Conservation (phyloP, 371 early-diverging fungal species). For the Haplosporangium sp. region DNA sequence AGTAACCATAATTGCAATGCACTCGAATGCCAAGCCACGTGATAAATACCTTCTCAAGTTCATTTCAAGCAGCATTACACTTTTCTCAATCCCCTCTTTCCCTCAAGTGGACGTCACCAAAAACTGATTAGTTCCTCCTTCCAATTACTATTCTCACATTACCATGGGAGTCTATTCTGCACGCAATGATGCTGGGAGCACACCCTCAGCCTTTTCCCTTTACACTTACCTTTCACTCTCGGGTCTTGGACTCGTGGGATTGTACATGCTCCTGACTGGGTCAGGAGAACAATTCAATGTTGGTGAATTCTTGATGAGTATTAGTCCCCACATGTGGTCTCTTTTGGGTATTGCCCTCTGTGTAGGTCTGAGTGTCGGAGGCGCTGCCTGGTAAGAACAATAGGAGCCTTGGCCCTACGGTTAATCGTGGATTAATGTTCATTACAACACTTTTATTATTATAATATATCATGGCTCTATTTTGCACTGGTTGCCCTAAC, state of each 20-base stretch:
- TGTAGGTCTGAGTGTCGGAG: slow-evolving; percentile 92
- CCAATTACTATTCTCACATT: not conserved
- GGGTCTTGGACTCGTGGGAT: slow-evolving; percentile 61
- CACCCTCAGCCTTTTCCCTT: slow-evolving; percentile 20
- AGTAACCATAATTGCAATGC: no score
- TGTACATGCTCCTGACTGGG: slow-evolving; percentile 90
- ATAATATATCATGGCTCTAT: not conserved
- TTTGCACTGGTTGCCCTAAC: slow-evolving; percentile 1
- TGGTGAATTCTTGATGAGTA: slow-evolving; percentile 80
- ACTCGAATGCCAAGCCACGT: no score
- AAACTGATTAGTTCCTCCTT: not conserved
- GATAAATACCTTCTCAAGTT: no score
- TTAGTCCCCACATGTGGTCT: slow-evolving; percentile 94
- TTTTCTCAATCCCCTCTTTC: no score
- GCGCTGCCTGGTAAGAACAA: slow-evolving; percentile 90
- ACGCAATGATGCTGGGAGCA: slow-evolving; percentile 19
- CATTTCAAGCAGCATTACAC: no score
- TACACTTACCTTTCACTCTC: slow-evolving; percentile 30
- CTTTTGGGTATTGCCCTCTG: slow-evolving; percentile 87
- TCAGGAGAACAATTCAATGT: slow-evolving; percentile 89
- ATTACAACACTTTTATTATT: not conserved
- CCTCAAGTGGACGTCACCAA: no score
- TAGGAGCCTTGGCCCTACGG: not conserved
- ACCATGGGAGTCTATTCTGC: slow-evolving; percentile 47
- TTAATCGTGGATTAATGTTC: not conserved